Evolutionary conservation across 257 asterid species (phyloP).

Genomic region (Rhazya stricta): DNA sequence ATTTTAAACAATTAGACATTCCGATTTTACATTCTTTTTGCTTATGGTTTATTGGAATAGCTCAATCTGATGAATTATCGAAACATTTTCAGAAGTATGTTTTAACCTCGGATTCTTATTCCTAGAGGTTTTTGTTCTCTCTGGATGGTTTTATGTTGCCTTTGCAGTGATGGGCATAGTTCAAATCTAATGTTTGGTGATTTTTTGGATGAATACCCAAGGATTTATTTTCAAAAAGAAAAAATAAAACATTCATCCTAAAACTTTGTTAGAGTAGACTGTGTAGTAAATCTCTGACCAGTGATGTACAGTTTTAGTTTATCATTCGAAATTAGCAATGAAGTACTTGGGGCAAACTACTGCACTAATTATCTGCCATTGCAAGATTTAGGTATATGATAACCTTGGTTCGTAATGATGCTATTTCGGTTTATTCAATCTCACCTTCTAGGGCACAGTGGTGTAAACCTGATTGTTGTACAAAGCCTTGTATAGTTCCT

Average conservation of each 20-base stretch:
- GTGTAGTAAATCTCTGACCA: no score
- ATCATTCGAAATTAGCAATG: background rate
- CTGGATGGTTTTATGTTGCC: background rate
- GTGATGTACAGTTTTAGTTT: background rate
- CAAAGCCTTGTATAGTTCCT: no score
- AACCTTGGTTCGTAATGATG: no score
- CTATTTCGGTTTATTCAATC: background rate
- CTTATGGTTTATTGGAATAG: background rate
- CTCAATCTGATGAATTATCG: background rate
- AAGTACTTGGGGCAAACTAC: no score
- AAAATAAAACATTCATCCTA: no score
- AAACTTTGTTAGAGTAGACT: background rate
- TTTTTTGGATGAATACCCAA: background rate
- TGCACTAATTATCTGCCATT: background rate
- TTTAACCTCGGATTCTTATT: background rate
- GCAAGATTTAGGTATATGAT: background rate
- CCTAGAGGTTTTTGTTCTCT: background rate
- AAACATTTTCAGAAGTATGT: background rate
- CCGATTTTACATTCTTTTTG: background rate
- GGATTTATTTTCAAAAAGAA: no score
- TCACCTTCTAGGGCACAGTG: background rate
- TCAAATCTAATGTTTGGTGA: background rate
- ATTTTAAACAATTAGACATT: background rate
- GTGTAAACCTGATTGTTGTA: no score
- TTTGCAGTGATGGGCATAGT: background rate